These are phyloP conservation scores for Xylaria acuta DNA, from an alignment of 495 filamentous ascomycete species.

Conservation along the genomic window DNA sequence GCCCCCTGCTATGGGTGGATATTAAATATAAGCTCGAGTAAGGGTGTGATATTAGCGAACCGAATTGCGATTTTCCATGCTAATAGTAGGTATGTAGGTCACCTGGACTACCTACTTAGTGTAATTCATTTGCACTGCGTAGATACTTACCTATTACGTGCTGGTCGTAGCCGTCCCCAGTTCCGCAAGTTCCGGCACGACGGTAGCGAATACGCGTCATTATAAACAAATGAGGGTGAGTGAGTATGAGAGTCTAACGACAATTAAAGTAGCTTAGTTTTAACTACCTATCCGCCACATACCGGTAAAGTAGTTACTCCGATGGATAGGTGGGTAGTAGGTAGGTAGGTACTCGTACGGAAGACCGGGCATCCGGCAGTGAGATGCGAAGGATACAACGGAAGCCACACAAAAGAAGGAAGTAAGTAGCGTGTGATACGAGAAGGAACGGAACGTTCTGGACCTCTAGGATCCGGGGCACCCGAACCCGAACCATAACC, in stretches of 20 bases:
- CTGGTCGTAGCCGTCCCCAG: background rate
- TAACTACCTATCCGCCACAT: background rate
- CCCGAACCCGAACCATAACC: constrained; percentile 7
- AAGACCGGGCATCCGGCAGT: background rate
- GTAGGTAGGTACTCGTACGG: background rate
- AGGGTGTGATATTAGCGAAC: background rate
- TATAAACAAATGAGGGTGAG: background rate
- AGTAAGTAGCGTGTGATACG: background rate
- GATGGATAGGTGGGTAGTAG: background rate
- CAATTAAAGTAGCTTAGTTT: background rate
- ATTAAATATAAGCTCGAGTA: background rate
- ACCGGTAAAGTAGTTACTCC: background rate
- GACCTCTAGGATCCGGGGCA: background rate
- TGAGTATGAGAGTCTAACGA: background rate
- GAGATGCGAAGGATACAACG: background rate
- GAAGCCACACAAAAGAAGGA: background rate
- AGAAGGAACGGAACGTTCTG: background rate
- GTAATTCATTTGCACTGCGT: background rate
- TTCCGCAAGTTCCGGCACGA: constrained; percentile 19
- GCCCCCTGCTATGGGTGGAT: background rate
- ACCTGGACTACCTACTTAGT: background rate
- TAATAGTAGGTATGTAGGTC: background rate
- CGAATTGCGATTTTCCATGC: background rate
- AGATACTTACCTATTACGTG: background rate
- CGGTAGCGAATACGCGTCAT: constrained; percentile 17